These are phyloP conservation scores for Smallanthus sonchifolius DNA, from an alignment of 129 eudicot genomes.

Conservation along the genomic window DNA sequence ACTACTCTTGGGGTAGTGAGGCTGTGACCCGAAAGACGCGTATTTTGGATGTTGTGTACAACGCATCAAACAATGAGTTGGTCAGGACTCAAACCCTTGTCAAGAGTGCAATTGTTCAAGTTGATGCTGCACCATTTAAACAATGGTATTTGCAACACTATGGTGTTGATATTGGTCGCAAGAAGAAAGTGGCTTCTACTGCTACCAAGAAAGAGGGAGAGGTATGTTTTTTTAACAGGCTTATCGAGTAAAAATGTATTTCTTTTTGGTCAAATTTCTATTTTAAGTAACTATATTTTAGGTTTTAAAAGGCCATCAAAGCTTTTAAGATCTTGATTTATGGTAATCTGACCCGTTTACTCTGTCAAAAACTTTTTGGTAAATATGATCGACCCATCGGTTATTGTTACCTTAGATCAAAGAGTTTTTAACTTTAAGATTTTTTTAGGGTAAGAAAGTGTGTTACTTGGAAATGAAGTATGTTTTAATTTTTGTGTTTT, in stretches of 20 bases:
- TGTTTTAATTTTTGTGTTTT: neutral
- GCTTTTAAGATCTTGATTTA: neutral
- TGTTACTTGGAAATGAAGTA: neutral
- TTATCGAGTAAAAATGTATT: neutral
- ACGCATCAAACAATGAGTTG: constrained; percentile 85
- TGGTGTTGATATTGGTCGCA: constrained; percentile 83
- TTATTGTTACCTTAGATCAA: neutral
- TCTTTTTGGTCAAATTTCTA: no score
- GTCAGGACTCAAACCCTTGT: constrained; percentile 79
- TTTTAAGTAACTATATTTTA: neutral
- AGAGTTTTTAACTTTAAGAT: neutral
- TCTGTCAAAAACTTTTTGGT: neutral
- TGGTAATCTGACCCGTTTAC: neutral
- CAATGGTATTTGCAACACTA: constrained; percentile 83
- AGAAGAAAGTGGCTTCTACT: constrained; percentile 52
- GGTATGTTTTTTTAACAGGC: constrained; percentile 16
- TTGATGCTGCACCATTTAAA: constrained; percentile 73
- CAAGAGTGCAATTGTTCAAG: constrained; percentile 77
- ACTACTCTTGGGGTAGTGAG: constrained; percentile 87
- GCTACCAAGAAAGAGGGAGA: constrained; percentile 65
- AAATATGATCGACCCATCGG: neutral
- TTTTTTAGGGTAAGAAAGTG: neutral
- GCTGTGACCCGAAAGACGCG: constrained; percentile 76
- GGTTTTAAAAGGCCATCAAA: neutral
- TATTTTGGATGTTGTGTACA: constrained; percentile 72